Percentiles rank a stretch among this genome's conserved stretches.
Conservation (phyloP, 2,329 filamentous ascomycete genomes). For the Scedosporium minutisporum region DNA sequence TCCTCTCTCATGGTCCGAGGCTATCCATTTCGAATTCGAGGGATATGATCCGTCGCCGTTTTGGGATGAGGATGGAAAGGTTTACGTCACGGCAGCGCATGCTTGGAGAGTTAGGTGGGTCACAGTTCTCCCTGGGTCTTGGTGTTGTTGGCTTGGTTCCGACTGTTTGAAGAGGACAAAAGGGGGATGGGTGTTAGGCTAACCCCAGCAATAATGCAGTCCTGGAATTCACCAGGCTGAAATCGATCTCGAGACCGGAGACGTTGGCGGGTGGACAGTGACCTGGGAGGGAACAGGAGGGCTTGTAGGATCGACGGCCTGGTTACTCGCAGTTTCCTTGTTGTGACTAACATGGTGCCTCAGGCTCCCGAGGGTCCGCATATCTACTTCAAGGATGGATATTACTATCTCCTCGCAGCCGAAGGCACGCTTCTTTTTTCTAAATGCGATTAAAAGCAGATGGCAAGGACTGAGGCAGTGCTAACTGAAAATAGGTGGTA, state of each 20-base stretch:
- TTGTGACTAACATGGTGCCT: slow-evolving; percentile 10
- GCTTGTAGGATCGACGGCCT: not conserved
- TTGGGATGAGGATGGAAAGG: slow-evolving; percentile 14
- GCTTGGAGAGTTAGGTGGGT: slow-evolving; percentile 6
- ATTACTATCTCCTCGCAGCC: slow-evolving; percentile 39
- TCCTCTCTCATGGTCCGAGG: slow-evolving; percentile 28
- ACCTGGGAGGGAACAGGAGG: slow-evolving; percentile 36
- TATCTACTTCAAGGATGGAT: slow-evolving; percentile 31
- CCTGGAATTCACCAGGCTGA: slow-evolving; percentile 15
- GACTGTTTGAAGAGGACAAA: slow-evolving; percentile 11
- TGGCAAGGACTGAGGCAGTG: not conserved
- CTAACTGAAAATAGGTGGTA: slow-evolving; percentile 20
- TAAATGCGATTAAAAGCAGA: not conserved
- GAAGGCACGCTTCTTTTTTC: slow-evolving; percentile 24
- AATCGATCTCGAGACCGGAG: slow-evolving; percentile 25
- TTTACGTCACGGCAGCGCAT: slow-evolving; percentile 28
- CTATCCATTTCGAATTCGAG: slow-evolving; percentile 12
- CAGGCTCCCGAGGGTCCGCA: slow-evolving; percentile 34
- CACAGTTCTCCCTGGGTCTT: not conserved
- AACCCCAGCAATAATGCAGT: slow-evolving; percentile 9
- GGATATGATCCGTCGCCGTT: slow-evolving; percentile 13
- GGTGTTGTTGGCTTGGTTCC: not conserved
- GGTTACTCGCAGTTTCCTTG: not conserved
- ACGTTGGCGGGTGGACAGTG: slow-evolving; percentile 18
- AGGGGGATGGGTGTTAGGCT: slow-evolving; percentile 14